A percentile compares a stretch with the other conserved stretches of the same genome.
Evolutionary conservation across 352 stramenopile species (phyloP).

Genomic region (Globisporangium carolinianum): DNA sequence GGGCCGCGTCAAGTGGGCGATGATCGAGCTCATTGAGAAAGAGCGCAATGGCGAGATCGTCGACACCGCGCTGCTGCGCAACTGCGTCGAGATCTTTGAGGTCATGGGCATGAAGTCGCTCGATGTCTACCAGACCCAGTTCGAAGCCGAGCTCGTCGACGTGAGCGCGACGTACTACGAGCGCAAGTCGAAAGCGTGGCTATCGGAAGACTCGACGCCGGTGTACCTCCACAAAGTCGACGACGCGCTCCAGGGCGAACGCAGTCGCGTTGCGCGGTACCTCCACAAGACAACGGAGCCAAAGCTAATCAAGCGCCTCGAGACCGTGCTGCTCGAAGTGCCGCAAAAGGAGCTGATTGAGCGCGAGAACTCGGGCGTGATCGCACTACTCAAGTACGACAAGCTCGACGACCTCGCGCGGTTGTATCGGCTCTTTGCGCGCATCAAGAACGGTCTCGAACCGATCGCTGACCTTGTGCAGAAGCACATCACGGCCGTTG

Average conservation of each 20-base stretch:
- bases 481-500: slow-evolving; percentile 91
- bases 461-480: slow-evolving; percentile 96
- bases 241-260: slow-evolving; percentile 72
- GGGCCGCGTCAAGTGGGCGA: slow-evolving; percentile 74
- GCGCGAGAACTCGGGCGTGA: slow-evolving; percentile 95
- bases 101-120: slow-evolving; percentile 96
- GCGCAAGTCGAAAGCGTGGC: slow-evolving; percentile 96
- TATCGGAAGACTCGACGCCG: slow-evolving; percentile 95
- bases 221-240: slow-evolving; percentile 97
- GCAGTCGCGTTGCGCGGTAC: slow-evolving; percentile 91
- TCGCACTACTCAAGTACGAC: slow-evolving; percentile 95
- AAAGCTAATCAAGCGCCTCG: slow-evolving; percentile 92
- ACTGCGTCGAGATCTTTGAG: slow-evolving; percentile 97
- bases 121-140: slow-evolving; percentile 94
- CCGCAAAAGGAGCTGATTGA: slow-evolving; percentile 96
- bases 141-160: slow-evolving; percentile 92
- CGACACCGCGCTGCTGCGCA: slow-evolving; percentile 95
- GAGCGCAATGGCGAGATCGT: slow-evolving; percentile 97
- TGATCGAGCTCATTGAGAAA: slow-evolving; percentile 96
- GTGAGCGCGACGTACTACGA: slow-evolving; percentile 94
- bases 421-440: slow-evolving; percentile 97
- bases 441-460: slow-evolving; percentile 94
- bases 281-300: slow-evolving; percentile 94
- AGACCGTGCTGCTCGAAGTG: slow-evolving; percentile 92
- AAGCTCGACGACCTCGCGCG: slow-evolving; percentile 95